phyloP scores from a whole-genome alignment of 78 protist genomes.

The Dictyostelium brefeldianum region DNA sequence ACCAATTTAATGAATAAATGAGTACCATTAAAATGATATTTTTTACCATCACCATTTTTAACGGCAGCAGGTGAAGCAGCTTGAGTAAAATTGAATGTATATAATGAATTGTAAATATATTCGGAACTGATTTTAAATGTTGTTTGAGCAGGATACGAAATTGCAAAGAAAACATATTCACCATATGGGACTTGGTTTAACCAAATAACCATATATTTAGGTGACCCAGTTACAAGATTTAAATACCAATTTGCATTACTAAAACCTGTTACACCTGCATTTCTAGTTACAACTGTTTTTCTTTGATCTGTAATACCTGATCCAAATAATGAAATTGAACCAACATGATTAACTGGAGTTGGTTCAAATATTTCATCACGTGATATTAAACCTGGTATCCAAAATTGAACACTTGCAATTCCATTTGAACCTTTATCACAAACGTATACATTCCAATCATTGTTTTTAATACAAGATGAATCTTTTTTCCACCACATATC shows the following conservation, averaged over 20 bases:
- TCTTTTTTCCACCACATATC: conserved; percentile 69
- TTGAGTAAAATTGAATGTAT: neutral
- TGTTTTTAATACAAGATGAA: conserved; percentile 16
- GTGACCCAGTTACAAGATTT: neutral
- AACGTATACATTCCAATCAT: conserved; percentile 11
- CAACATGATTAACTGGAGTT: conserved; percentile 3
- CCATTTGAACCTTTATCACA: conserved; percentile 24
- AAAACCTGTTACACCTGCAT: conserved; percentile 59
- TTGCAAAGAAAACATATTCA: neutral
- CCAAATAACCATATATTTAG: neutral
- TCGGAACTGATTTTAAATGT: neutral
- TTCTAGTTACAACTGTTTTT: conserved; percentile 3
- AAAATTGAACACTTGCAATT: conserved; percentile 24
- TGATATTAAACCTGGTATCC: neutral
- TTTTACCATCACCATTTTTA: conserved; percentile 43
- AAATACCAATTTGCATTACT: conserved; percentile 45
- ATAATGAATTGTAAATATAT: neutral
- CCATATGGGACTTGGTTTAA: conserved; percentile 14
- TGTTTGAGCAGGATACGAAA: conserved; percentile 17
- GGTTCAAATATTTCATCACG: neutral
- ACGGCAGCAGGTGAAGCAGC: conserved; percentile 29
- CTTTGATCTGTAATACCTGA: conserved; percentile 28
- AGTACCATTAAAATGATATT: conserved; percentile 48
- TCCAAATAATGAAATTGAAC: conserved; percentile 16
- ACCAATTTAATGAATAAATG: conserved; percentile 35